A percentile compares a stretch with the other conserved stretches of the same genome.
These are phyloP conservation scores for Mycena maculata DNA, from an alignment of 768 basidiomycete genomes.

Conservation along the genomic window DNA sequence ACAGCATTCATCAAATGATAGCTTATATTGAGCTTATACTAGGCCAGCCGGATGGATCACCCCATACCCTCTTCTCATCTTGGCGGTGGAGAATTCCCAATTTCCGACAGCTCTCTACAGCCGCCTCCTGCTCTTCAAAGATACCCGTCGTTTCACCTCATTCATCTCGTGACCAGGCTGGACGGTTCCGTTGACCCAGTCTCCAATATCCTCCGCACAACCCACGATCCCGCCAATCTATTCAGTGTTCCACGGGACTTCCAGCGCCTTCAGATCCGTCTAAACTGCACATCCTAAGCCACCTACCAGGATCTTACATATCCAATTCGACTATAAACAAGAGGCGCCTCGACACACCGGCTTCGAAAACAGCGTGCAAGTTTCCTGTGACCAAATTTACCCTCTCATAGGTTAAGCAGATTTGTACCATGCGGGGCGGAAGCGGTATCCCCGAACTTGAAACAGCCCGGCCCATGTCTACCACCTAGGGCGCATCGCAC, in stretches of 20 bases:
- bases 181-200: constrained; percentile 29
- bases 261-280: constrained; percentile 2
- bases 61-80: too few species aligned
- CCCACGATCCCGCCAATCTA: constrained; percentile 23
- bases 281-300: background rate
- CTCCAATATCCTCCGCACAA: constrained; percentile 29
- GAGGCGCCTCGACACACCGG: constrained; percentile 8
- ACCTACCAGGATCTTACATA: constrained; percentile 9
- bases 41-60: too few species aligned
- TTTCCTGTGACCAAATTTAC: background rate
- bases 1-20: too few species aligned
- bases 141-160: constrained; percentile 11
- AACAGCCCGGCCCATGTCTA: constrained; percentile 14
- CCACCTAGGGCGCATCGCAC: constrained; percentile 25
- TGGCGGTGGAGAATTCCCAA: too few species aligned
- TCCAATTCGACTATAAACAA: constrained; percentile 9
- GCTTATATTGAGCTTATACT: too few species aligned
- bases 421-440: constrained; percentile 2
- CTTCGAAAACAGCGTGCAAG: constrained; percentile 4
- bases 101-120: constrained; percentile 18
- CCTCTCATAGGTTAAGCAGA: background rate
- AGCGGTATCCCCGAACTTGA: background rate
- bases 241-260: constrained; percentile 25
- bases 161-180: constrained; percentile 2
- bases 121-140: constrained; percentile 8